Evolutionary conservation across 139 green algal species (phyloP).

Genomic region (Microglena sp.): DNA sequence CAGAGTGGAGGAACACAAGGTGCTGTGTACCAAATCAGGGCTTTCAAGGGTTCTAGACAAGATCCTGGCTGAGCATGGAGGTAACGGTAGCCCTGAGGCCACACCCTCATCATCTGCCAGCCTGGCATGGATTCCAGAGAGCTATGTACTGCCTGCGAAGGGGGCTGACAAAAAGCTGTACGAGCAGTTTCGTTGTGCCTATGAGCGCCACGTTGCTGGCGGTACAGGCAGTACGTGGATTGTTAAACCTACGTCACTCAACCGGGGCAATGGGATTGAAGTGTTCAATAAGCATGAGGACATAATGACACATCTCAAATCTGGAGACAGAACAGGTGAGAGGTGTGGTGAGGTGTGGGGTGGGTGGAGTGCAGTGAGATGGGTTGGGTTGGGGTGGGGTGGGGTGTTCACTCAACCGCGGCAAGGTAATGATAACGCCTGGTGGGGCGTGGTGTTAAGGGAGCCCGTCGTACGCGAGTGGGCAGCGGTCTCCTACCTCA

Average conservation of each 20-base stretch:
- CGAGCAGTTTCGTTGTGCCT: slow-evolving; percentile 1
- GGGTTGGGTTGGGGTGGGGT: no score
- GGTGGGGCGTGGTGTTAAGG: no score
- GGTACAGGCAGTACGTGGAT: slow-evolving; percentile 32
- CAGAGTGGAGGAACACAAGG: slow-evolving; percentile 20
- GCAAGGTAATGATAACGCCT: no score
- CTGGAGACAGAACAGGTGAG: slow-evolving; percentile 4
- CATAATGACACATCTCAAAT: slow-evolving; percentile 12
- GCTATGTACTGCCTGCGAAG: slow-evolving; percentile 23
- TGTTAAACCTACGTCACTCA: slow-evolving; percentile 33
- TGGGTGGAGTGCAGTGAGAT: no score
- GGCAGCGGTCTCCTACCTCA: no score
- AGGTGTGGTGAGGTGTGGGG: no score
- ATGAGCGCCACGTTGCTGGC: not conserved
- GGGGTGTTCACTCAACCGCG: no score
- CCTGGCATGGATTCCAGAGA: slow-evolving; percentile 32
- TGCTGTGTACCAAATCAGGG: slow-evolving; percentile 34
- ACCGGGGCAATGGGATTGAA: slow-evolving; percentile 41
- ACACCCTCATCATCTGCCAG: slow-evolving; percentile 15
- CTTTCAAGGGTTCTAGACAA: slow-evolving; percentile 20
- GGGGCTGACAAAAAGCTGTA: slow-evolving; percentile 9
- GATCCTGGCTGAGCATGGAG: not conserved
- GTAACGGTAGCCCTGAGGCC: not conserved
- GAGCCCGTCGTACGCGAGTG: no score
- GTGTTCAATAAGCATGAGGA: slow-evolving; percentile 16